Evolutionary conservation across 2,329 filamentous ascomycete species (phyloP).

Genomic region (Cadophora sp.): DNA sequence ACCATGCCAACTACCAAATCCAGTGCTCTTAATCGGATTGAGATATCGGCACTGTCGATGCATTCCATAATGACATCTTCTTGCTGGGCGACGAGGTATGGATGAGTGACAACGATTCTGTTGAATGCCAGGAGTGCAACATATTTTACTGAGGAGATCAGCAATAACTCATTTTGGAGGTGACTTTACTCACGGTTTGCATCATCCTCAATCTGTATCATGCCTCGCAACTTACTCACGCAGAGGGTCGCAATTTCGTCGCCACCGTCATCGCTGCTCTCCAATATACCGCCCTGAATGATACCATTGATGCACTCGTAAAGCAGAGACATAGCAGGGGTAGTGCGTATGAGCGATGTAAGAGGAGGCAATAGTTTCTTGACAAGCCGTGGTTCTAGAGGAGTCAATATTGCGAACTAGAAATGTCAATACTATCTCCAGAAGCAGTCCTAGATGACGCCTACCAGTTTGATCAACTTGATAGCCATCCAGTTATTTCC

Average conservation of each 20-base stretch:
- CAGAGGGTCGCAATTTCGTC: constrained; percentile 94
- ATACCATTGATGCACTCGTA: constrained; percentile 99
- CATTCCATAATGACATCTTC: constrained; percentile 97
- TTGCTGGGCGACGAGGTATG: constrained; percentile 86
- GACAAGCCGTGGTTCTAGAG: constrained; percentile 87
- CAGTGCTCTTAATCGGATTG: constrained; percentile 90
- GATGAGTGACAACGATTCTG: constrained; percentile 89
- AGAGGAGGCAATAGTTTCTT: constrained; percentile 90
- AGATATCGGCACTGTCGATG: constrained; percentile 94
- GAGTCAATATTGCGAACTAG: constrained; percentile 92
- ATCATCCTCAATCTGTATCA: constrained; percentile 93
- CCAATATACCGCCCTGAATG: constrained; percentile 93
- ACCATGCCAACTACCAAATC: constrained; percentile 96
- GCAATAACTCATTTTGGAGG: constrained; percentile 25
- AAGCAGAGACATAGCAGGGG: constrained; percentile 94
- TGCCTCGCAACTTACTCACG: constrained; percentile 89
- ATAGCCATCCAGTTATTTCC: constrained; percentile 99
- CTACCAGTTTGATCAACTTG: constrained; percentile 94
- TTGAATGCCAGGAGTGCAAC: constrained; percentile 95
- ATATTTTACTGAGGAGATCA: constrained; percentile 77
- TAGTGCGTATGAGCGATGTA: constrained; percentile 92
- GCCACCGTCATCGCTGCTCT: constrained; percentile 81
- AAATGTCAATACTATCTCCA: constrained; percentile 65
- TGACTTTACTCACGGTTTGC: constrained; percentile 75
- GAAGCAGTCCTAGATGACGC: constrained; percentile 45